A percentile compares a stretch with the other conserved stretches of the same genome.
These are phyloP conservation scores for Coccomyxa subellipsoidea DNA, from an alignment of 163 green algal genomes.

Conservation along the genomic window DNA sequence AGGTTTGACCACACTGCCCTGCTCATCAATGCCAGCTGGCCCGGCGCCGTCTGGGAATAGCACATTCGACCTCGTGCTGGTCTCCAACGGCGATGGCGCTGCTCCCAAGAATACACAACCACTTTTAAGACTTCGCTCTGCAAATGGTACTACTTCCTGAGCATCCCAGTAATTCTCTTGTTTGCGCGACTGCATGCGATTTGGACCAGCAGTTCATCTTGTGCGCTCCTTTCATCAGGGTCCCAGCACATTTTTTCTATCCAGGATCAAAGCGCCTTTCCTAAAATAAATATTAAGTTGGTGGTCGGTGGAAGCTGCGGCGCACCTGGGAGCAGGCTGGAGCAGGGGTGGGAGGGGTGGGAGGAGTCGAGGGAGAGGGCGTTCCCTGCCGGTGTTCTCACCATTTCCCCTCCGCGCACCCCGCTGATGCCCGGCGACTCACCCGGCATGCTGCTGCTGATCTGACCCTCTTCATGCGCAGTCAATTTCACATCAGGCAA, in stretches of 20 bases:
- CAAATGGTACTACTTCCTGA: no score
- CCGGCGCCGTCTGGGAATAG: neutral
- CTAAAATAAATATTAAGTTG: no score
- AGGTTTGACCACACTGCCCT: neutral
- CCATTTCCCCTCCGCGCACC: neutral
- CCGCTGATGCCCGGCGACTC: neutral
- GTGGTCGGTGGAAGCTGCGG: no score
- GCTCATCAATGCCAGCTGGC: neutral
- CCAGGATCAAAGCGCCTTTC: no score
- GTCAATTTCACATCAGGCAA: no score
- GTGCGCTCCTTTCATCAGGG: no score
- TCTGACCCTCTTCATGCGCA: neutral
- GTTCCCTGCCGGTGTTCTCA: neutral
- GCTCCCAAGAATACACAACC: neutral
- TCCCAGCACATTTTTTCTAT: no score
- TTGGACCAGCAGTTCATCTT: no score
- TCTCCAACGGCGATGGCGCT: neutral
- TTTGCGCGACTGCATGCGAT: no score
- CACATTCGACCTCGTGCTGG: neutral
- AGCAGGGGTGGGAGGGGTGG: neutral
- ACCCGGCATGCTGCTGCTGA: neutral
- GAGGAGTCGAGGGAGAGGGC: neutral
- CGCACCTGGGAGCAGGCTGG: neutral
- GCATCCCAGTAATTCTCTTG: no score
- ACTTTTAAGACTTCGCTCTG: neutral